Conservation (phyloP, 192 early-diverging fungal genomes). For the Pilobolus umbonatus region DNA sequence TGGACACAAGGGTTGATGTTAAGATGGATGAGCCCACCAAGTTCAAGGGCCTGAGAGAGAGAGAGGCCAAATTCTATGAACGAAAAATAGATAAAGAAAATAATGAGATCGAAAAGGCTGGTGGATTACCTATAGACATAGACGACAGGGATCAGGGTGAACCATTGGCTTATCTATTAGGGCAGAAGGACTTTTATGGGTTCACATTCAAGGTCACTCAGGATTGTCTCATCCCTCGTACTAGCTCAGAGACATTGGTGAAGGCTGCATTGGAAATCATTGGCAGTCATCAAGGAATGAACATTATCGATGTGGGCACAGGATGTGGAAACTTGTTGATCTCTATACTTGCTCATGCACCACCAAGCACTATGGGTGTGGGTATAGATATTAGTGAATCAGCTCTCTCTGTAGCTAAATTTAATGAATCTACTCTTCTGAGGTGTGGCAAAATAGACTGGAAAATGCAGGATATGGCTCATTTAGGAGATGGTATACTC, state of each 20-base stretch:
- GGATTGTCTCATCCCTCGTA: constrained; percentile 65
- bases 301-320: constrained; percentile 68
- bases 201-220: constrained; percentile 52
- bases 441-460: constrained; percentile 29
- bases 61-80: constrained; percentile 52
- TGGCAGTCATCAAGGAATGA: not conserved
- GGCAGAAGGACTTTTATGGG: constrained; percentile 56
- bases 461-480: constrained; percentile 39
- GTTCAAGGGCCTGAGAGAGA: constrained; percentile 46
- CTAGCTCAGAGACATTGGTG: constrained; percentile 65
- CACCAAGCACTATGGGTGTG: constrained; percentile 36
- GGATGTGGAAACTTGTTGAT: constrained; percentile 69
- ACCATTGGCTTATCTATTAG: constrained; percentile 46
- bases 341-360: constrained; percentile 40
- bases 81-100: constrained; percentile 33
- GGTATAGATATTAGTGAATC: constrained; percentile 62
- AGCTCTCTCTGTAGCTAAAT: constrained; percentile 47
- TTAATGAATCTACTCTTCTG: constrained; percentile 40
- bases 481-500: constrained; percentile 30
- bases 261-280: constrained; percentile 37
- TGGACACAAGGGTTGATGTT: constrained; percentile 14
- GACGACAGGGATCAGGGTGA: constrained; percentile 23
- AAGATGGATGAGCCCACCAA: constrained; percentile 45
- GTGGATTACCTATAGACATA: constrained; percentile 6
- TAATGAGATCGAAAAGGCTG: constrained; percentile 40